A percentile compares a stretch with the other conserved stretches of the same genome.
Evolutionary conservation across 441 rosid species (phyloP).

Genomic region (Viola pubescens): DNA sequence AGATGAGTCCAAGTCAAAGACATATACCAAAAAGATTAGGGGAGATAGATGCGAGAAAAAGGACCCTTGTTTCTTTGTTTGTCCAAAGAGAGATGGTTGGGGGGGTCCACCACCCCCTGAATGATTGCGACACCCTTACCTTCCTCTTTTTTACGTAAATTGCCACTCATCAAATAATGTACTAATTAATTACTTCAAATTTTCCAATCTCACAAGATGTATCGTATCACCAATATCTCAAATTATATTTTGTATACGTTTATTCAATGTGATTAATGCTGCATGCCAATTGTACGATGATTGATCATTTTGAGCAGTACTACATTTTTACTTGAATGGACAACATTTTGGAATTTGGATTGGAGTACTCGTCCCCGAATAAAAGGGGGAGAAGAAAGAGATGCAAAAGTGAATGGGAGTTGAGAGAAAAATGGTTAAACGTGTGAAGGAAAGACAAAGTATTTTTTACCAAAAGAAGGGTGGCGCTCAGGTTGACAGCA

Average conservation of each 20-base stretch:
- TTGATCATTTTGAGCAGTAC: background rate
- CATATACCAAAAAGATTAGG: conserved; percentile 15
- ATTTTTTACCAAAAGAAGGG: conserved; percentile 13
- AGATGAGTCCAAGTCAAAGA: conserved; percentile 33
- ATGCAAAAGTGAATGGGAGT: background rate
- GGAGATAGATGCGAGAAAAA: conserved; percentile 6
- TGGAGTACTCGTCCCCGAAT: background rate
- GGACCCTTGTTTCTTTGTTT: conserved; percentile 23
- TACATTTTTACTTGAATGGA: background rate
- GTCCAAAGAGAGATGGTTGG: conserved; percentile 11
- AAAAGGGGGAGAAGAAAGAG: background rate
- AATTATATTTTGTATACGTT: no score
- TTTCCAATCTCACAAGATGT: no score
- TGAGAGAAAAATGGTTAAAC: background rate
- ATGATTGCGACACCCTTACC: conserved; percentile 18
- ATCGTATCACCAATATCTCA: no score
- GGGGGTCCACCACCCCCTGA: conserved; percentile 22
- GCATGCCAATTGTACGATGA: no score
- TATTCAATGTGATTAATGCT: no score
- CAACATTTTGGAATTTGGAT: background rate
- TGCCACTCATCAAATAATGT: background rate
- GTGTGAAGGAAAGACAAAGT: conserved; percentile 5
- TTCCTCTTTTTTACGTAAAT: background rate
- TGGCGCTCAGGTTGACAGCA: conserved; percentile 18
- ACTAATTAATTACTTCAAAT: no score